Conservation (phyloP, 495 filamentous ascomycete species). For the Penicillium alfredii region DNA sequence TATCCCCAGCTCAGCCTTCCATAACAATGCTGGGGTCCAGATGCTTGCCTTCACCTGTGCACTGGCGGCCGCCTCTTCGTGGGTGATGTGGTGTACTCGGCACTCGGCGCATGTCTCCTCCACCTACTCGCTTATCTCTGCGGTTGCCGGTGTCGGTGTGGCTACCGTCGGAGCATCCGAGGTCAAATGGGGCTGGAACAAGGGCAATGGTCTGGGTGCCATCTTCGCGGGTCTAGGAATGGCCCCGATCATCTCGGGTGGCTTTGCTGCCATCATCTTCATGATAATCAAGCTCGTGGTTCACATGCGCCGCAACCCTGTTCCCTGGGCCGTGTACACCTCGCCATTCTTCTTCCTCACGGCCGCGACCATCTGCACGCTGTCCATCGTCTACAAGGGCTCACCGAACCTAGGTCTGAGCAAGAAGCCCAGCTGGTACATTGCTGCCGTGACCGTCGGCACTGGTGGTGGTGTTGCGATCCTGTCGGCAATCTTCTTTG, state of each 20-base stretch:
- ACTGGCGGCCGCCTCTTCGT: constrained; percentile 47
- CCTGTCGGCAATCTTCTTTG: constrained; percentile 52
- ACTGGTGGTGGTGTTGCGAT: constrained; percentile 45
- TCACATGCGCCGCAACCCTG: constrained; percentile 51
- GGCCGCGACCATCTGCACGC: constrained; percentile 50
- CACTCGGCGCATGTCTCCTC: constrained; percentile 58
- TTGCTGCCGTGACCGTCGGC: constrained; percentile 52
- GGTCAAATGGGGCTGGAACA: constrained; percentile 60
- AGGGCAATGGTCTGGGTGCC: constrained; percentile 52
- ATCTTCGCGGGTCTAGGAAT: constrained; percentile 58
- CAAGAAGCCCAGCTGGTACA: constrained; percentile 51
- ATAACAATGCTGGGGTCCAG: constrained; percentile 49
- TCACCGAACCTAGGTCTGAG: constrained; percentile 49
- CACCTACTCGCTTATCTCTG: constrained; percentile 59
- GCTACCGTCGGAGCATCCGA: constrained; percentile 50
- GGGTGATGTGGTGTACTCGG: constrained; percentile 59
- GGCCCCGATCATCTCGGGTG: constrained; percentile 52
- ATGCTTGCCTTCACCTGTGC: constrained; percentile 57
- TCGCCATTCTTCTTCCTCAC: constrained; percentile 56
- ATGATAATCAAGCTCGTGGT: constrained; percentile 55
- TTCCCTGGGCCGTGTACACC: constrained; percentile 51
- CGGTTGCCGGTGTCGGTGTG: constrained; percentile 57
- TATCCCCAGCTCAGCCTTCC: constrained; percentile 45
- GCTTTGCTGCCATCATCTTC: constrained; percentile 53
- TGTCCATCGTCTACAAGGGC: constrained; percentile 61